A percentile compares a stretch with the other conserved stretches of the same genome.
Evolutionary conservation across 495 filamentous ascomycete species (phyloP).

Genomic region (Penicillium crystallinum): DNA sequence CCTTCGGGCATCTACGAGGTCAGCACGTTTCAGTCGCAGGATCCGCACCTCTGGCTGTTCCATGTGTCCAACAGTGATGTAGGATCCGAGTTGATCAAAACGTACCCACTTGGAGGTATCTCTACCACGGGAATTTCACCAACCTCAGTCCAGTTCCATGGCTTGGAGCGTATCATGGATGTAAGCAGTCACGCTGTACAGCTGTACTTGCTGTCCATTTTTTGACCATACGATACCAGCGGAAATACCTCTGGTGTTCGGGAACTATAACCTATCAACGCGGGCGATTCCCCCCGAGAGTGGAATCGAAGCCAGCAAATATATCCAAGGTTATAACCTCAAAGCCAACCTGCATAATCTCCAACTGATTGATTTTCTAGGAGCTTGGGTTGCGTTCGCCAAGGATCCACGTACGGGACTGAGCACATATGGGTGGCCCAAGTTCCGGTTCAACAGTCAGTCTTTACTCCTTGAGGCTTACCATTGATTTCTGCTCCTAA

Average conservation of each 20-base stretch:
- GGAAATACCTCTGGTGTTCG: constrained; percentile 43
- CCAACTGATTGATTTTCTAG: constrained; percentile 22
- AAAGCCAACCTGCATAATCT: too few relatives aligned
- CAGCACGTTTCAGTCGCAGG: not conserved
- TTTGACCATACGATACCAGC: not conserved
- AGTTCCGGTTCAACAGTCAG: constrained; percentile 11
- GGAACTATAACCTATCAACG: constrained; percentile 19
- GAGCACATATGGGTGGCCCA: constrained; percentile 31
- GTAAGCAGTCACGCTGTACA: constrained; percentile 3
- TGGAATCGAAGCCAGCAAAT: constrained; percentile 12
- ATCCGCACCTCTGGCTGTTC: not conserved
- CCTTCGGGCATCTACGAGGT: not conserved
- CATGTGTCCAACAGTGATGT: not conserved
- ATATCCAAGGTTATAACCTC: constrained; percentile 16
- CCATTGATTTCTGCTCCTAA: too few relatives aligned
- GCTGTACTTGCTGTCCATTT: not conserved
- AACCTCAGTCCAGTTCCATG: constrained; percentile 37
- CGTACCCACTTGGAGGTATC: constrained; percentile 45
- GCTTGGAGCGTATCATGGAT: constrained; percentile 50
- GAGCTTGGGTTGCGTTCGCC: constrained; percentile 47
- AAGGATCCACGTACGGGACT: constrained; percentile 38
- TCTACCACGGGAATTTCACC: constrained; percentile 45
- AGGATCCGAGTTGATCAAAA: constrained; percentile 9
- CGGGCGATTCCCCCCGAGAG: not conserved
- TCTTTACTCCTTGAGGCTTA: not conserved